Evolutionary conservation across 2,329 filamentous ascomycete species (phyloP), one percentile per base, ranked within the genome.

Genomic region (Cladosporium sp.): DNA sequence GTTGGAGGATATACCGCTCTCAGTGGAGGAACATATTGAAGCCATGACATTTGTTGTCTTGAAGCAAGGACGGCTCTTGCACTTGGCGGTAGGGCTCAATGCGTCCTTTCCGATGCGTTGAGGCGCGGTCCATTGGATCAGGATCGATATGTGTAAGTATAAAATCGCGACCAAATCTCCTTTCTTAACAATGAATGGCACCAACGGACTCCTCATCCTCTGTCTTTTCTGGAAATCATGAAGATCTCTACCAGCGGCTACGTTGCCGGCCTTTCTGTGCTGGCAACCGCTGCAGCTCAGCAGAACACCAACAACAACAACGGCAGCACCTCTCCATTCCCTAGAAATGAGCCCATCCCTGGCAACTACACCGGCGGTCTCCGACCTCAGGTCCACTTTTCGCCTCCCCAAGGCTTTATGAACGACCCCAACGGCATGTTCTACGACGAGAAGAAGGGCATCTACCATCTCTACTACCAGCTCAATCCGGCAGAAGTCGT

Each of bases 401-500:
- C 49, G 4, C 55, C 55, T 16, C 54, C 55, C 4, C 40, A 45
- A 22, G 51, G 50, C 8, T 79, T 76, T 59, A 77, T 78, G 73
- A 82, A 82, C 57, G 57, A 56, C 55, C 33, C 20, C 50, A 46
- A 19, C 47, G 12, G 19, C 57, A 73, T 83, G 69, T 82, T 83
- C 53, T 61, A 75, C 6, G 79, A 83, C 54, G 70, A 64, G 2
- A 70, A 43, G 30, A 70, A 79, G 42, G 79, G 78, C 3, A 69
- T 70, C 0, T 85, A 78, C 62, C 81, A 84, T 58, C 56, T 83
- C 1, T 84, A 84, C 64, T 85, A 84, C 57, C 82, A 85, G 60
- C 80, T 73, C 69, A 76, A 77, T 50, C 74, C 75, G 0, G 69
- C 68, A 0, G 72, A 58, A 4, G 62, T 65, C 13, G 69, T 74